Base-by-base conservation (phyloP, 2,329 filamentous ascomycete genomes). In the Ophiostoma australiae region DNA sequence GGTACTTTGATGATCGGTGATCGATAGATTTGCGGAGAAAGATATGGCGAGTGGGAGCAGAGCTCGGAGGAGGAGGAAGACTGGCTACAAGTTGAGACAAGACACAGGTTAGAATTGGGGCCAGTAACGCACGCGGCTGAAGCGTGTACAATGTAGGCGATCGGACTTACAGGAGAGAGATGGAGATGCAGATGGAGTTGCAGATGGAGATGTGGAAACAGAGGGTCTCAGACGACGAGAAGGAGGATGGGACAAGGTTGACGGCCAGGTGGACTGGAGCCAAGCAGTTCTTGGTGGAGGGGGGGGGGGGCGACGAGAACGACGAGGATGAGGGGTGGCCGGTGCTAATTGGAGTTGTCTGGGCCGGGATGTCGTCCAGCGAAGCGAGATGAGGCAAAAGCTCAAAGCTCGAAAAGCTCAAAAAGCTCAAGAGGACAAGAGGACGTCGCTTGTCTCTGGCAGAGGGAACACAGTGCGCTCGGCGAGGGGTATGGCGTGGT, bases 211-310 rank as follows among this genome's bases (percentile, higher is more conserved):
- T 17, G 5, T 5, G 6, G 13, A 11, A 41, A 41, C 15, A 44
- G 15, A 48, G 20, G 20, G 17, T n/a, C 17, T 20, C 15, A 48
- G 52, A 27, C 52, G 17, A 58, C 52, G 17, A 58, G 52, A 10
- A 10, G 52, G 23, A 27, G 8, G 20, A 48, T 17, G 44, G 44
- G 52, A 58, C 52, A 15, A 58, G 23, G 52, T 27, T 27, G 52
- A 58, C 23, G 23, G n/a, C 52, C 52, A 23, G 52, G 52, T 27
- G 52, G 52, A 13, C n/a, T 27, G 23, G 23, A 23, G 52, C 52
- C 52, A 58, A 58, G 52, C 52, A 27, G 52, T 58, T 58, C 52
- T 23, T 58, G 52, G 52, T 4, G n/a, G 52, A 58, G 52, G 52
- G 23, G 52, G 52, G 23, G 52, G 23, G 13, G 27, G 13, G 52